Evolutionary conservation across 352 stramenopile genomes (phyloP), one percentile per base, ranked within the genome.

Genomic region (Phytophthora pinifolia): DNA sequence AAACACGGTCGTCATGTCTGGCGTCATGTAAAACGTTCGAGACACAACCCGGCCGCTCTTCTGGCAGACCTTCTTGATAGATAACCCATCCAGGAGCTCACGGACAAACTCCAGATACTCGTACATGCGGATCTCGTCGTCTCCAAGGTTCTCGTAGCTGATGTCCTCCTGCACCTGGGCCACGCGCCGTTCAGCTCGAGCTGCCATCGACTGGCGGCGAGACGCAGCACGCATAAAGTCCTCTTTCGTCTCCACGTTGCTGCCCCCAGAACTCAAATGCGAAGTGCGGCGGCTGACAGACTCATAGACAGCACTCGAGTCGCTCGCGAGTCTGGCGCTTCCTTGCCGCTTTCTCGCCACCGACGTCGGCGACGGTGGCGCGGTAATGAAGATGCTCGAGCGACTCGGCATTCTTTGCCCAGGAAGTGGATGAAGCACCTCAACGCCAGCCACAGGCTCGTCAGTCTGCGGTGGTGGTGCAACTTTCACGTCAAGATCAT

Each of bases 31-130:
- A 46, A 90, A 74, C 17, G 61, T 79, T 17, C 80, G 77, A 38
- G 76, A 83, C 17, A 86, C 74, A 2, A 86, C 60, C n/a, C 74
- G 77, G 7, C 59, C 60, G 50, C 75, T 88, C 41, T 74, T 74
- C 43, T 88, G 78, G 30, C 76, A 88, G 4, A 90, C 52, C 39
- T 88, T 88, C 48, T 82, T 86, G 33, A 90, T 30, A 9, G 52
- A 27, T n/a, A 83, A 66, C 10, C 78, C 80, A 22, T 88, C 76
- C 4, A 86, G 59, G 10, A 90, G 39, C 35, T 79, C 70, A 20
- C 74, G 76, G 2, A 90, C 64, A 46, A 90, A 90, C 63, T 88
- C 76, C 22, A 88, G 59, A 48, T 90, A 88, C 47, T 88, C 77
- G 55, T 85, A 85, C 47, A 76, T 74, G 22, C 80, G 62, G 25